A percentile compares a stretch with the other conserved stretches of the same genome.
These are phyloP conservation scores for Trametes villosa DNA, from an alignment of 768 basidiomycete species.

Conservation along the genomic window DNA sequence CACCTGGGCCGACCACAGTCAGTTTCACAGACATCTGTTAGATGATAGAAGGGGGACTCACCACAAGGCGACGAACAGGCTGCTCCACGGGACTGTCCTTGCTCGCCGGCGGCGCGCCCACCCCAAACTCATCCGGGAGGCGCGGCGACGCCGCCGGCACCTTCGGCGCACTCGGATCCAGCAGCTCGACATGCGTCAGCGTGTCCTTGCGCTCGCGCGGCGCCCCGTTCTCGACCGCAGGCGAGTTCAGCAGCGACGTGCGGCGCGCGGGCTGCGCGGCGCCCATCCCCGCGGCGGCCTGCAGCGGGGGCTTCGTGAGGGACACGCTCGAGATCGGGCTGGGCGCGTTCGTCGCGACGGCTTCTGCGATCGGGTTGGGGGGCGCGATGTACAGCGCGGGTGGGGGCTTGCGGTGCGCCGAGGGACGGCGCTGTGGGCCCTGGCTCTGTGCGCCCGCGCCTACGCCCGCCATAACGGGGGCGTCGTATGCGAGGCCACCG, in stretches of 20 bases:
- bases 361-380: constrained; percentile 19
- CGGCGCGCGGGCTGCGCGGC: constrained; percentile 22
- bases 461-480: constrained; percentile 12
- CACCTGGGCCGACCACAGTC: constrained; percentile 15
- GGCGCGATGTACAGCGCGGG: constrained; percentile 23
- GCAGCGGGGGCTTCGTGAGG: background rate
- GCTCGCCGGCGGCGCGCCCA: background rate
- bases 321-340: constrained; percentile 5
- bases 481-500: constrained; percentile 12
- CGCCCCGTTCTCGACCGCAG: constrained; percentile 3
- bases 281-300: background rate
- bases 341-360: background rate
- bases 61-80: constrained; percentile 23
- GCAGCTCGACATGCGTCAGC: constrained; percentile 17
- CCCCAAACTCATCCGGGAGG: constrained; percentile 31
- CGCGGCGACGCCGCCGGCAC: constrained; percentile 19
- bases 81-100: constrained; percentile 7
- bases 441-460: constrained; percentile 17
- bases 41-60: constrained; percentile 4
- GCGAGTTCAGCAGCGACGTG: constrained; percentile 28
- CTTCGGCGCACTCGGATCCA: constrained; percentile 25
- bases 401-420: constrained; percentile 27
- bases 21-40: background rate
- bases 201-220: constrained; percentile 11
- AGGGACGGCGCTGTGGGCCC: constrained; percentile 11